These are phyloP conservation scores for Candida stauntonica DNA, from an alignment of 805 yeast genomes.

Conservation along the genomic window DNA sequence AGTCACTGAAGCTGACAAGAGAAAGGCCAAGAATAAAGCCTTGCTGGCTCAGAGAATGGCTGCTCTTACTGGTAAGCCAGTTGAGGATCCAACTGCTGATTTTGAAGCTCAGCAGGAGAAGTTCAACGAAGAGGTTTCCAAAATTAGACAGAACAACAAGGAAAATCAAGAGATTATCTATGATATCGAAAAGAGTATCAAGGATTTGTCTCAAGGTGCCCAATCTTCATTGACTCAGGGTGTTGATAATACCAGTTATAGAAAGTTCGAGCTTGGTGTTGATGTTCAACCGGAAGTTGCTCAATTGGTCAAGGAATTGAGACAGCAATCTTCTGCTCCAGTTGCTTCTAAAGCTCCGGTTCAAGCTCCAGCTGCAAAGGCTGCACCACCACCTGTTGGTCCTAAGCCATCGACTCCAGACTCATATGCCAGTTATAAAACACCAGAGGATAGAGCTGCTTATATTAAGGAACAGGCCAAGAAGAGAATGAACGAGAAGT, in stretches of 20 bases:
- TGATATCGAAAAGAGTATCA: constrained; percentile 71
- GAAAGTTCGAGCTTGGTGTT: constrained; percentile 78
- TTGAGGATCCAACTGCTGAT: constrained; percentile 36
- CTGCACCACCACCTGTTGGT: constrained; percentile 18
- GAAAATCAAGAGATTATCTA: constrained; percentile 55
- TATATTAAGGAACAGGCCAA: constrained; percentile 77
- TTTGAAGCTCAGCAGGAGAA: constrained; percentile 32
- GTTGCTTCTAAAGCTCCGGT: constrained; percentile 4
- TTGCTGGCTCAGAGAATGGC: constrained; percentile 85
- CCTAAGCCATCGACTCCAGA: constrained; percentile 23
- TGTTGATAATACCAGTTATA: constrained; percentile 45
- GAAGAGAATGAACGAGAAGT: constrained; percentile 77
- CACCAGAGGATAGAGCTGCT: constrained; percentile 71
- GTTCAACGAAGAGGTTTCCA: constrained; percentile 47
- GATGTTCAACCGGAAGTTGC: constrained; percentile 71
- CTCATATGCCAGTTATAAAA: constrained; percentile 30
- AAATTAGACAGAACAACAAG: constrained; percentile 49
- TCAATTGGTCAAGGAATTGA: constrained; percentile 54
- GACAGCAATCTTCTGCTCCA: constrained; percentile 13
- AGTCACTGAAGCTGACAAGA: constrained; percentile 76
- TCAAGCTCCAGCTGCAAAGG: constrained; percentile 10
- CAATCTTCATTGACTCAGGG: constrained; percentile 29
- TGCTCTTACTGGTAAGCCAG: constrained; percentile 76
- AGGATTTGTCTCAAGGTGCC: constrained; percentile 46
- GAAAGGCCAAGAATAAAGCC: constrained; percentile 77